These are phyloP conservation scores for Rostrohypoxylon terebratum DNA, from an alignment of 495 filamentous ascomycete genomes.

Conservation along the genomic window DNA sequence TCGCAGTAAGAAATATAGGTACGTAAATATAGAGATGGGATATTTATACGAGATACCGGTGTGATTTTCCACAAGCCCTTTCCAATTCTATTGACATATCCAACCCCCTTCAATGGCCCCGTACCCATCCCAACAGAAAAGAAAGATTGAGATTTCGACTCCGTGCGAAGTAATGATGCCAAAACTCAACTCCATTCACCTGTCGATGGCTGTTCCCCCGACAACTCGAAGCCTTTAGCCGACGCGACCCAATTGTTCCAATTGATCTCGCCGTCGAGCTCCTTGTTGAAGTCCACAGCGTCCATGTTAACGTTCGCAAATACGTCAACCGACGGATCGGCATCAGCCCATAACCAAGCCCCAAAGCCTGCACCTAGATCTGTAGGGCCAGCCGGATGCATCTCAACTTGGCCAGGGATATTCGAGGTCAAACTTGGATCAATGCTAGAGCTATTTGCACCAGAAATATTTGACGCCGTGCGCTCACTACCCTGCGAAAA, in stretches of 20 bases:
- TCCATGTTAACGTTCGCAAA: constrained; percentile 47
- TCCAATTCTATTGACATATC: not conserved
- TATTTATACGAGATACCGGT: too few species aligned
- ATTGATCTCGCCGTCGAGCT: constrained; percentile 57
- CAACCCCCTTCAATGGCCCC: not conserved
- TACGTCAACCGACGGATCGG: constrained; percentile 35
- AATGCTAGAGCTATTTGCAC: not conserved
- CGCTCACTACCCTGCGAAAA: not conserved
- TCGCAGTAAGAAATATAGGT: too few species aligned
- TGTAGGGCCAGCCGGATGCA: not conserved
- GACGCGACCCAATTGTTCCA: constrained; percentile 65
- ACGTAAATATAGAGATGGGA: too few species aligned
- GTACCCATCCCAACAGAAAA: not conserved
- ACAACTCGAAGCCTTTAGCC: constrained; percentile 55
- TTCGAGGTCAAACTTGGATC: not conserved
- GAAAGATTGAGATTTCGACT: not conserved
- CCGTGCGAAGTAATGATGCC: not conserved
- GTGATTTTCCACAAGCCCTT: not conserved
- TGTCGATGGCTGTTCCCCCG: not conserved
- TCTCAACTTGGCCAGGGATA: not conserved
- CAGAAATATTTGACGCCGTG: not conserved
- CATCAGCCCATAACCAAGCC: constrained; percentile 55
- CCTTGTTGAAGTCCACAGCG: constrained; percentile 47
- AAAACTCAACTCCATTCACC: not conserved
- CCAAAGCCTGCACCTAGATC: constrained; percentile 32